These are phyloP conservation scores for Cladosporium colombiae DNA, from an alignment of 2,329 filamentous ascomycete species.

Conservation along the genomic window DNA sequence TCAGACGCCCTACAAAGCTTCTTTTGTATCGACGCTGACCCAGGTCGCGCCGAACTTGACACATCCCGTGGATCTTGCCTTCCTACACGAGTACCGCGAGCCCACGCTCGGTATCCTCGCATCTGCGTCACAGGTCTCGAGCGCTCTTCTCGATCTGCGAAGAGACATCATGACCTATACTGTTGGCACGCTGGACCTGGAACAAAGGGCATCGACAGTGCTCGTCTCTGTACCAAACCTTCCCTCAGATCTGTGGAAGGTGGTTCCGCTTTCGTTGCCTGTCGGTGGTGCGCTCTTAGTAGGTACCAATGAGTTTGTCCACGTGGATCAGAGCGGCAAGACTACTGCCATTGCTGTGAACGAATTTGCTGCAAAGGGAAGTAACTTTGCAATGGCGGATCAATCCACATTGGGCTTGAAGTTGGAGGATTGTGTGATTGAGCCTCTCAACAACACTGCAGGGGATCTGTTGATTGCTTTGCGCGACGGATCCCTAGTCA, in stretches of 20 bases:
- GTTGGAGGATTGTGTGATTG: constrained; percentile 77
- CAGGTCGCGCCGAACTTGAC: constrained; percentile 84
- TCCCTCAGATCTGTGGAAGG: constrained; percentile 81
- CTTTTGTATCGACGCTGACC: constrained; percentile 89
- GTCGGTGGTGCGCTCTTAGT: constrained; percentile 86
- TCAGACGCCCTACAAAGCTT: constrained; percentile 76
- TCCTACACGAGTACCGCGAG: constrained; percentile 95
- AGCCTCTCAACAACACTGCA: constrained; percentile 71
- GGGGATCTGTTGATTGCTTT: constrained; percentile 85
- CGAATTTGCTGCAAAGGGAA: constrained; percentile 78
- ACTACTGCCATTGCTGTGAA: constrained; percentile 92
- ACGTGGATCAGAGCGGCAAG: constrained; percentile 94
- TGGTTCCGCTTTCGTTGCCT: constrained; percentile 79
- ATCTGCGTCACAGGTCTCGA: constrained; percentile 71
- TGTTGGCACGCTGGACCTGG: constrained; percentile 91
- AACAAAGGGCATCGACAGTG: constrained; percentile 89
- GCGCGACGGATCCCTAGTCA: constrained; percentile 70
- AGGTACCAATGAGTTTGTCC: constrained; percentile 86
- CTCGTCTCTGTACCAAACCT: constrained; percentile 83
- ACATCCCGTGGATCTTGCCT: constrained; percentile 87
- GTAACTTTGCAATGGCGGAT: constrained; percentile 81
- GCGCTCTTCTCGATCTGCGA: constrained; percentile 69
- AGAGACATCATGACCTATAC: constrained; percentile 88
- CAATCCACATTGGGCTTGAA: constrained; percentile 78
- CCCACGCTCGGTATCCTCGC: constrained; percentile 95